Evolutionary conservation across 1,139 yeast genomes (phyloP).

Genomic region (Saccharomyces pastorianus): DNA sequence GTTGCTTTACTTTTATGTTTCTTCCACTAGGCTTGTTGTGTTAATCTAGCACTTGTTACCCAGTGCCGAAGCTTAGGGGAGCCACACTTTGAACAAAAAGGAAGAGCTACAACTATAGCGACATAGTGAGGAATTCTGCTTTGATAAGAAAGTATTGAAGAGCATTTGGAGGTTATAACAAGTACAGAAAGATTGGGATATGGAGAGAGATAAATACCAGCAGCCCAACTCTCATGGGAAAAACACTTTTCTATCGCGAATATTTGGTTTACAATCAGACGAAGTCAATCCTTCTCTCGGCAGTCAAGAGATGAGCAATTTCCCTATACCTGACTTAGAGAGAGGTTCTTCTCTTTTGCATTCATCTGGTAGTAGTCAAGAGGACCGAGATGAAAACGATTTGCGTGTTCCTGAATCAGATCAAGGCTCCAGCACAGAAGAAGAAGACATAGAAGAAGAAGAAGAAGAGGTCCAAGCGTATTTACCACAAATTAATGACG

Average conservation of each 20-base stretch:
- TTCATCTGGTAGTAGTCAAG: background rate
- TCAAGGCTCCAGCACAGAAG: slow-evolving; percentile 24
- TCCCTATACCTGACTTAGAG: slow-evolving; percentile 8
- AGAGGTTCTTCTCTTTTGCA: background rate
- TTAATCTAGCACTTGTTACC: background rate
- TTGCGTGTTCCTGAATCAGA: slow-evolving; percentile 28
- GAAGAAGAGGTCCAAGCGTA: slow-evolving; percentile 3
- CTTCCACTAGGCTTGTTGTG: background rate
- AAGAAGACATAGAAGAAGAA: slow-evolving; percentile 7
- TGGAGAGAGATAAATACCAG: background rate
- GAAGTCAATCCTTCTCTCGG: slow-evolving; percentile 24
- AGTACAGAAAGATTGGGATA: background rate
- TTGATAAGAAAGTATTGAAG: background rate
- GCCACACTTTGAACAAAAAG: background rate
- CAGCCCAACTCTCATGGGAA: slow-evolving; percentile 10
- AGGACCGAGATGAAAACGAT: slow-evolving; percentile 14
- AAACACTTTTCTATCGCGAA: slow-evolving; percentile 36
- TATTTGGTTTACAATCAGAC: slow-evolving; percentile 34
- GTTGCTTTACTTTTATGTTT: background rate
- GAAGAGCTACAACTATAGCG: background rate
- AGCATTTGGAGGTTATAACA: background rate
- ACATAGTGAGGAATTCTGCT: background rate
- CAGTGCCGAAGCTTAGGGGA: background rate
- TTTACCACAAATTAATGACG: slow-evolving; percentile 1
- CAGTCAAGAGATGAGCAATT: slow-evolving; percentile 24